Conservation (phyloP, 345 rosid species). For the Gossypium arboreum region DNA sequence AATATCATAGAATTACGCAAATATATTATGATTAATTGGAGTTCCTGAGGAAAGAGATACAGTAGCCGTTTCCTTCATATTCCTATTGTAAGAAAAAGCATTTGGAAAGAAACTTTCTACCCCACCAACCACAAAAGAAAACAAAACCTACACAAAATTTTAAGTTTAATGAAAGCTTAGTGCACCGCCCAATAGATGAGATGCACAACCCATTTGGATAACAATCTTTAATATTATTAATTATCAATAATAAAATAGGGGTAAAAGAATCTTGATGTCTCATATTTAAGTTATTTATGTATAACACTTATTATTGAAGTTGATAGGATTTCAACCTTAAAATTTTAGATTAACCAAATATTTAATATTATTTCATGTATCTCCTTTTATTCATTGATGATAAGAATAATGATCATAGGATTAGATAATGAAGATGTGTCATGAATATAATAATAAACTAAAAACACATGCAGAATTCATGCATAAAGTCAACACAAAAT, state of each 20-base stretch:
- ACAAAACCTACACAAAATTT: not conserved
- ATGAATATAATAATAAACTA: constrained; percentile 14
- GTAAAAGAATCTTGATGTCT: no score
- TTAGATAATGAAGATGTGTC: constrained; percentile 25
- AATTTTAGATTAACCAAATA: not conserved
- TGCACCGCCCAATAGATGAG: not conserved
- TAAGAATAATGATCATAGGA: not conserved
- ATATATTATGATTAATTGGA: not conserved
- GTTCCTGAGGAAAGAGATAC: not conserved
- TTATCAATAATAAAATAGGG: not conserved
- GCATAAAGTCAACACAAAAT: not conserved
- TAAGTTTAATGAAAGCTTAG: constrained; percentile 3
- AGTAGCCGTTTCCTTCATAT: not conserved
- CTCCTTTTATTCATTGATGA: not conserved
- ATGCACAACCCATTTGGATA: constrained; percentile 13
- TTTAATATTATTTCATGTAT: not conserved
- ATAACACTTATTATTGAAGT: no score
- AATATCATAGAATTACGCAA: not conserved
- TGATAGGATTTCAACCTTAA: no score
- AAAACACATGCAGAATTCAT: not conserved
- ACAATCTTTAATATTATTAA: constrained; percentile 11
- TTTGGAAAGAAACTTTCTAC: not conserved
- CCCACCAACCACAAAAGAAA: constrained; percentile 5
- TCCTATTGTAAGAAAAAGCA: not conserved
- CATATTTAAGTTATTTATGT: no score